These are phyloP conservation scores for Trichophyton benhamiae DNA, from an alignment of 2,329 filamentous ascomycete genomes.

Conservation along the genomic window DNA sequence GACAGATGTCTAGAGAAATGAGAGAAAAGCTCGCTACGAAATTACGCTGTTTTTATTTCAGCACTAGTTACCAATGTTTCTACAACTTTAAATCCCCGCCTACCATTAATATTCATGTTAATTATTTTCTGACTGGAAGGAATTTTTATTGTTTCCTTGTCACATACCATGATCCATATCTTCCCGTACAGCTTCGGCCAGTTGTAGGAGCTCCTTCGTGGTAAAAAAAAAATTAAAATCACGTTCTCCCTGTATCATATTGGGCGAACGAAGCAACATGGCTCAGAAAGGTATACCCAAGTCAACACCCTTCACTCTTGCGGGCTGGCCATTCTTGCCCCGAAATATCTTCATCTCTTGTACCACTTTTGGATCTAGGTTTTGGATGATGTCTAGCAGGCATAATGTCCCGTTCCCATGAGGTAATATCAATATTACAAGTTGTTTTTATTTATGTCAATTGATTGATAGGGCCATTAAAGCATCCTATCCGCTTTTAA, in stretches of 20 bases:
- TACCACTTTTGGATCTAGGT: neutral
- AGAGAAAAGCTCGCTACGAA: too few relatives aligned
- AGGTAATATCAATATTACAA: neutral
- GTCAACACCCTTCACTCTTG: neutral
- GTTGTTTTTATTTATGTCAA: neutral
- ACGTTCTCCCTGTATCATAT: neutral
- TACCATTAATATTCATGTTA: too few relatives aligned
- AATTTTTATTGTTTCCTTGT: too few relatives aligned
- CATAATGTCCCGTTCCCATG: neutral
- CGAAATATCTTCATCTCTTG: neutral
- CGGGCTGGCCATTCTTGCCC: neutral
- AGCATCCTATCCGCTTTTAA: neutral
- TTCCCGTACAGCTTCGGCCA: neutral
- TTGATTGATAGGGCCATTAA: neutral
- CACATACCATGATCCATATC: neutral
- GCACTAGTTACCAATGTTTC: too few relatives aligned
- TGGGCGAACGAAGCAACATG: neutral
- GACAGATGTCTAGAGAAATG: too few relatives aligned
- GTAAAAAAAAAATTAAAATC: neutral
- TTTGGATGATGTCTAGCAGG: neutral
- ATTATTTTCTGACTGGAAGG: too few relatives aligned
- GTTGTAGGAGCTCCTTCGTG: neutral
- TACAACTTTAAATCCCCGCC: too few relatives aligned
- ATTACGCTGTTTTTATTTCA: too few relatives aligned
- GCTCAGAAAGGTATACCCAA: neutral